phyloP scores from a whole-genome alignment of 495 filamentous ascomycete genomes.

The Annulohypoxylon moriforme region DNA sequence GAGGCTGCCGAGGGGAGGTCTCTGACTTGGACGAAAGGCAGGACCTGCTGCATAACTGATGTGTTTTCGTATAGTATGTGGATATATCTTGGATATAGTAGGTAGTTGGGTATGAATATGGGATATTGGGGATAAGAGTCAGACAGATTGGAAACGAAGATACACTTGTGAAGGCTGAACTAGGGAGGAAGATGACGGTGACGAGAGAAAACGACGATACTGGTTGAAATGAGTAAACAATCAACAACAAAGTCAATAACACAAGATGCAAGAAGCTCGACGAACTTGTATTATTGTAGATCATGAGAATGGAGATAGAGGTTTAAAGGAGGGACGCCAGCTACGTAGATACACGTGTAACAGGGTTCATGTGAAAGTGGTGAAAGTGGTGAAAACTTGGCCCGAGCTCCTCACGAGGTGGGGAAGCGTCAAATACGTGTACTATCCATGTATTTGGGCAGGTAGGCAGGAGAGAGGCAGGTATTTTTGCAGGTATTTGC shows the following conservation, averaged over 20 bases:
- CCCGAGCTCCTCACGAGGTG: conserved; percentile 1
- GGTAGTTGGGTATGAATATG: neutral
- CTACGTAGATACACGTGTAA: conserved; percentile 39
- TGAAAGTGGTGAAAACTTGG: conserved; percentile 10
- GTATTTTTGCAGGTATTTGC: neutral
- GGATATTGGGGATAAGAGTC: neutral
- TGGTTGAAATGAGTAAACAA: neutral
- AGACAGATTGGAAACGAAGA: neutral
- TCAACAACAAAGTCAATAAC: neutral
- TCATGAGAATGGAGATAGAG: conserved; percentile 12
- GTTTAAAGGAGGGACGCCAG: conserved; percentile 11
- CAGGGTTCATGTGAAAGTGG: conserved; percentile 14
- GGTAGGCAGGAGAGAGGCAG: neutral
- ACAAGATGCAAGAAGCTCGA: conserved; percentile 5
- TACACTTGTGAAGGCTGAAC: neutral
- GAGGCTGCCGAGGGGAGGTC: conserved; percentile 82
- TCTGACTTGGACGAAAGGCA: conserved; percentile 68
- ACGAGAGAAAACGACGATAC: neutral
- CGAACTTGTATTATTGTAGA: conserved; percentile 8
- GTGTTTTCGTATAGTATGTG: neutral
- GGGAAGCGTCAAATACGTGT: conserved; percentile 1
- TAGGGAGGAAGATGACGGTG: neutral
- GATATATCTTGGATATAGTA: neutral
- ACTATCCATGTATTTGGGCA: conserved; percentile 2
- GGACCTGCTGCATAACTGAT: conserved; percentile 46